Base-by-base conservation (phyloP, 305 asterid species). In the Fraxinus greggii region DNA sequence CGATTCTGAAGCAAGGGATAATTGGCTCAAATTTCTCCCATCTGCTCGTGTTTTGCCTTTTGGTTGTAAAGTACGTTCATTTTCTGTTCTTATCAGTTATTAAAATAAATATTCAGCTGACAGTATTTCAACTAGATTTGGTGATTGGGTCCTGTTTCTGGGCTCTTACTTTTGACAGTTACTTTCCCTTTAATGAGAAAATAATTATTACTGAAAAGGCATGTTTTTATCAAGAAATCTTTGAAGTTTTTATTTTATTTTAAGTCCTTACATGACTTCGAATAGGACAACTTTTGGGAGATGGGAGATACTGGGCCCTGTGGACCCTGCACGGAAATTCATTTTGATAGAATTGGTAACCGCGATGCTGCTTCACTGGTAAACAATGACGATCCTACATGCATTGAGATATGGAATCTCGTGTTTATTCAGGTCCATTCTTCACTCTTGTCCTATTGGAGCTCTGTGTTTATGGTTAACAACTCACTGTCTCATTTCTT, bases 251-350 rank as follows among this genome's bases (percentile, higher is more conserved):
- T 75, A 33, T 61, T 29, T 54, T 12, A 75, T 40, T 35, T 23
- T 84, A 54, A 56, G 40, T 48, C 81, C 74, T 80, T 75, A 19
- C 80, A 48, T 28, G 75, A 48, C 79, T 85, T 79, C 81, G 73
- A 79, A 80, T 45, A 95, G 98, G 99, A 94, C 89, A 96, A 94
- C 74, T 96, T 96, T 81, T 96, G 99, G 99, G 99, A 96, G 88
- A 96, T 96, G 99, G 99, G 99, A 76, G 98, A 96, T 88, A 92
- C 98, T 12, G 99, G 99, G 56, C 99, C 99, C 5, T 96, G 99
- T 76, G 99, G 99, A 54, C 99, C 99, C 73, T 94, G 98, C 87
- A 93, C 99, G 0, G 98, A 96, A 86, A 90, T 96, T 80, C 99
- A 96, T 85, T 96, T 91, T 77, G 98, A 96, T 84, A 89, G 98